These are phyloP conservation scores for Alisma plantagoaquatica DNA, from an alignment of 106 monocot species.

Conservation along the genomic window DNA sequence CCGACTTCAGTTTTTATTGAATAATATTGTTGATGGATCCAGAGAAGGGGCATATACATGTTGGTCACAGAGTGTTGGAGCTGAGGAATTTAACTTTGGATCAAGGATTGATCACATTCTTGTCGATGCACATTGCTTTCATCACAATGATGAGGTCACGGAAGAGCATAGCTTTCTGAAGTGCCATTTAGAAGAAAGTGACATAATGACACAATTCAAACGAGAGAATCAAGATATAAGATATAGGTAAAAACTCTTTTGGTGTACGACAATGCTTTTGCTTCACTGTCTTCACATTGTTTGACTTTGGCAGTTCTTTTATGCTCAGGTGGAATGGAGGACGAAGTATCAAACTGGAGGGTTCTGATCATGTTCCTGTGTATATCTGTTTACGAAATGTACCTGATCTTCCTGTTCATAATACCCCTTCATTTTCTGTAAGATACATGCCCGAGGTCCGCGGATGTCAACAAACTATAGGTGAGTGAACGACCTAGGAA, in stretches of 20 bases:
- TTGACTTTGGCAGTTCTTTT: slow-evolving; percentile 3
- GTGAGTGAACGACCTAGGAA: slow-evolving; percentile 36
- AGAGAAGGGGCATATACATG: slow-evolving; percentile 84
- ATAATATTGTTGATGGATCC: no score
- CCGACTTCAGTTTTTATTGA: no score
- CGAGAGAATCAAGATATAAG: slow-evolving; percentile 44
- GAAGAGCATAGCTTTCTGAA: slow-evolving; percentile 54
- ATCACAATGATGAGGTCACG: slow-evolving; percentile 22
- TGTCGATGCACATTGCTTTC: slow-evolving; percentile 73
- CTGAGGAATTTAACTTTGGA: slow-evolving; percentile 95
- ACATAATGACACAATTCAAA: slow-evolving; percentile 71
- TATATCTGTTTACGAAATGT: slow-evolving; percentile 45
- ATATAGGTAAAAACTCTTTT: slow-evolving; percentile 42
- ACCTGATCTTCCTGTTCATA: slow-evolving; percentile 58
- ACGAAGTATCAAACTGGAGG: slow-evolving; percentile 72
- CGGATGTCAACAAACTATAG: slow-evolving; percentile 85
- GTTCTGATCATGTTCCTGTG: slow-evolving; percentile 95
- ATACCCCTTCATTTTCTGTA: slow-evolving; percentile 55
- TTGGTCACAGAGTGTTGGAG: slow-evolving; percentile 58
- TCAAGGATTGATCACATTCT: slow-evolving; percentile 96
- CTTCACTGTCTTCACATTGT: not conserved
- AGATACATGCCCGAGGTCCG: slow-evolving; percentile 90
- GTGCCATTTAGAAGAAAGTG: slow-evolving; percentile 85
- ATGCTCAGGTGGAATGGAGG: slow-evolving; percentile 90
- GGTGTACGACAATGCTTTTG: not conserved